Evolutionary conservation across 345 rosid species (phyloP).

Genomic region (Eucalyptus pumila): DNA sequence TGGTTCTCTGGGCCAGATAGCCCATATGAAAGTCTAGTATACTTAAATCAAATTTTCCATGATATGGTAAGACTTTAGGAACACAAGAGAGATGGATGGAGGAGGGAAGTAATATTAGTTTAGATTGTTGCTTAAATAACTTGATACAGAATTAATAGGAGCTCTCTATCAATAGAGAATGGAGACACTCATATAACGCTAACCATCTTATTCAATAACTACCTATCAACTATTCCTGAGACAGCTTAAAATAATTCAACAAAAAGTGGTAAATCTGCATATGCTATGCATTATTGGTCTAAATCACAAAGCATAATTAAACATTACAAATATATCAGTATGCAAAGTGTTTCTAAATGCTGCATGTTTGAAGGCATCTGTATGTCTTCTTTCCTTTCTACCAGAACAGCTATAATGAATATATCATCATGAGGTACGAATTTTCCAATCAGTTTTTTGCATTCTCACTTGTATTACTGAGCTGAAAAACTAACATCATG

Average conservation of each 20-base stretch:
- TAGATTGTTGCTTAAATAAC: not conserved
- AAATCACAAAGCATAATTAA: not conserved
- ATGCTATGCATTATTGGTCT: not conserved
- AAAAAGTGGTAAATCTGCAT: not conserved
- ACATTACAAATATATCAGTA: not conserved
- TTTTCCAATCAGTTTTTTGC: not conserved
- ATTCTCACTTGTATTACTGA: not conserved
- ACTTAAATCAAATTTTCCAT: not conserved
- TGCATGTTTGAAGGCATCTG: not conserved
- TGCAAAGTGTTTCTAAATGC: not conserved
- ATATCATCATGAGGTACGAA: not conserved
- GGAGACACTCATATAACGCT: not conserved
- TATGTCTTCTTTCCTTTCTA: not conserved
- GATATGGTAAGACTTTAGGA: not conserved
- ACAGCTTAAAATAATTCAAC: not conserved
- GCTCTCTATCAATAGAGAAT: not conserved
- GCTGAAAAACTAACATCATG: not conserved
- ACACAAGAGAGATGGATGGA: not conserved
- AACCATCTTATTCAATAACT: not conserved
- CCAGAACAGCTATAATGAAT: not conserved
- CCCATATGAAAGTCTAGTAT: not conserved
- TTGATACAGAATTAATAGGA: not conserved
- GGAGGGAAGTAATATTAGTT: not conserved
- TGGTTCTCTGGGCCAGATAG: not conserved
- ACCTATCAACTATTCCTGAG: not conserved